Evolutionary conservation across 495 filamentous ascomycete genomes (phyloP), one percentile per base, ranked within the genome.

Genomic region (Aspergillus carlsbadensis): DNA sequence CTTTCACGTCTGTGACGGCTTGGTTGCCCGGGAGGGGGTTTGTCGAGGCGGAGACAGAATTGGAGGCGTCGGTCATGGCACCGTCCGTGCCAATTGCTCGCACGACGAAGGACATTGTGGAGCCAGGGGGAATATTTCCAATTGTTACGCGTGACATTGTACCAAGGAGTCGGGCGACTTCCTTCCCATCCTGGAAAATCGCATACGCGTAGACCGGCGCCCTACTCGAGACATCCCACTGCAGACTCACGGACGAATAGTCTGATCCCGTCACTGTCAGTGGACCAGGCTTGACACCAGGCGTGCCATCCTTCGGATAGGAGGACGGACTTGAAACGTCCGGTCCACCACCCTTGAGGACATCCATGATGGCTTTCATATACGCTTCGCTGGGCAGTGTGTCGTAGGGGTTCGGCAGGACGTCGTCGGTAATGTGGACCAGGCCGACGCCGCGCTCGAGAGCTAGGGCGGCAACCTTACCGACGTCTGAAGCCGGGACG

Each of bases 381-480:
- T 63, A 63, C 0, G 56, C 29, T 20, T 59, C 56, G 11, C 14
- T 36, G 20, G 60, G 56, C 5, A 63, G 48, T 26, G 39, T 63
- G 34, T 63, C 47, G 39, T 63, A 63, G 0, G 56, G 56, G 33
- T 63, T 63, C 1, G 60, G 56, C 5, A 56, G 5, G 11, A n/a
- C 36, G 42, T 63, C 56, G 26, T 49, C n/a, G 8, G 52, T 63
- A 31, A 63, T 42, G 15, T 63, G 44, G 10, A 63, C 6, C 0
- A 63, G 26, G 13, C 46, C 45, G 8, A 42, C 52, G 14, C 52
- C 42, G 24, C 56, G 56, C 8, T 56, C 22, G 2, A 21, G 24
- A 24, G 51, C 56, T 13, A 63, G 17, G 2, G 15, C 24, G 11
- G 43, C 35, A 8, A 63, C 56, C 4, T 53, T n/a, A 2, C 26